These are phyloP conservation scores for Lophiostoma macrostomum DNA, from an alignment of 495 filamentous ascomycete species.

Conservation along the genomic window DNA sequence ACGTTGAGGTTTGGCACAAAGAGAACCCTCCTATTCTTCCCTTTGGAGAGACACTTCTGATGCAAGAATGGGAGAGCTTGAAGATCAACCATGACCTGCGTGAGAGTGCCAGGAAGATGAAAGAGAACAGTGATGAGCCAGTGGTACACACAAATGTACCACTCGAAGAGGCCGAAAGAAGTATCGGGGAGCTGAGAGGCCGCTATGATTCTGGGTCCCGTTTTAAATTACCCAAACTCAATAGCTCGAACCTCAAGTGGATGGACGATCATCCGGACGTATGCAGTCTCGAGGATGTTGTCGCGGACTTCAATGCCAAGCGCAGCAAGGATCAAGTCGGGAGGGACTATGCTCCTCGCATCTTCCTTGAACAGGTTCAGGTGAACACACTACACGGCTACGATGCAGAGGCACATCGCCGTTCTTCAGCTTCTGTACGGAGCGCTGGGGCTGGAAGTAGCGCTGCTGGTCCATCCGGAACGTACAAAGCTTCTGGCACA, in stretches of 20 bases:
- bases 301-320: conserved; percentile 1
- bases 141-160: conserved; percentile 19
- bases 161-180: not conserved
- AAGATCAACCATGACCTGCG: conserved; percentile 21
- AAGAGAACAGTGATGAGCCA: not conserved
- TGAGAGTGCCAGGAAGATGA: conserved; percentile 7
- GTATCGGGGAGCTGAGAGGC: not conserved
- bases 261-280: not conserved
- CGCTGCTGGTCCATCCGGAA: too few relatives aligned
- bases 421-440: not conserved
- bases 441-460: not conserved
- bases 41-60: conserved; percentile 24
- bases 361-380: conserved; percentile 4
- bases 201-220: conserved; percentile 16
- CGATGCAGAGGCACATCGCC: too few relatives aligned
- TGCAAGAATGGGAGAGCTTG: conserved; percentile 21
- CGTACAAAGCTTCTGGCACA: too few relatives aligned
- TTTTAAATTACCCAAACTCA: conserved; percentile 15
- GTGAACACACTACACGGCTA: not conserved
- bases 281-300: not conserved
- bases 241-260: not conserved
- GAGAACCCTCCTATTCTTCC: conserved; percentile 22
- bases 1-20: conserved; percentile 24
- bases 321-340: too few relatives aligned
- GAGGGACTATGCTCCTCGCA: conserved; percentile 21